Base-by-base conservation (phyloP, 371 early-diverging fungal genomes). In the Mucor piriformis region DNA sequence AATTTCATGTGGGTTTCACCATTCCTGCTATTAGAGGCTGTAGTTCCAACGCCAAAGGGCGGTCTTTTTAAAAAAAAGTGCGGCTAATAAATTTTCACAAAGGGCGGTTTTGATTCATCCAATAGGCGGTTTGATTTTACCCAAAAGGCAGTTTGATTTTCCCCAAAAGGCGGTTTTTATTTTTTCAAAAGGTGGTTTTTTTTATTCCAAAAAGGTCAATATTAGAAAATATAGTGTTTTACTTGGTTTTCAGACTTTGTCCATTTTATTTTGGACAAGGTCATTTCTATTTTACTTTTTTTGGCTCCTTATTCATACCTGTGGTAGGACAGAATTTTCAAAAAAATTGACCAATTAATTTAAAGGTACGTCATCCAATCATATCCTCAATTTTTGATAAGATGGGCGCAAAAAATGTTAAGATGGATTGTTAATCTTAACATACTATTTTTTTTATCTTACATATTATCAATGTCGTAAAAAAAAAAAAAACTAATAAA, bases 351-450 rank as follows among this genome's bases (percentile, higher is more conserved):
- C 40, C 40, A 38, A 38, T 38, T 38, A 38, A 38, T 38, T 2
- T 38, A 38, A 38, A 38, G 50, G 21, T 35, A n/a, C 50, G 32
- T 50, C 50, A 50, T 50, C 35, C 35, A 50, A 38, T 38, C 38
- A 38, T 38, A 38, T 38, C 40, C 40, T 38, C 40, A 38, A 2
- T 38, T 38, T 38, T 38, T 38, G 40, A 38, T 38, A 38, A 38
- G 40, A 38, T 2, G 40, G 49, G 29, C 49, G 2, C 2, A 25
- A 3, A 48, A 11, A 29, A 48, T 44, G 44, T 16, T 44, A 16
- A 16, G 0, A 16, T 44, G 44, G 18, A 20, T 4, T 20, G 2
- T 20, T 10, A 38, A 38, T 38, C 11, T 38, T 38, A 38, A 38
- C 38, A 38, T 38, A 38, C 16, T 16, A 38, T 38, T 38, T 38